Base-by-base conservation (phyloP, 176 grass and related monocot genomes). In the Bonia amplexicaulis region DNA sequence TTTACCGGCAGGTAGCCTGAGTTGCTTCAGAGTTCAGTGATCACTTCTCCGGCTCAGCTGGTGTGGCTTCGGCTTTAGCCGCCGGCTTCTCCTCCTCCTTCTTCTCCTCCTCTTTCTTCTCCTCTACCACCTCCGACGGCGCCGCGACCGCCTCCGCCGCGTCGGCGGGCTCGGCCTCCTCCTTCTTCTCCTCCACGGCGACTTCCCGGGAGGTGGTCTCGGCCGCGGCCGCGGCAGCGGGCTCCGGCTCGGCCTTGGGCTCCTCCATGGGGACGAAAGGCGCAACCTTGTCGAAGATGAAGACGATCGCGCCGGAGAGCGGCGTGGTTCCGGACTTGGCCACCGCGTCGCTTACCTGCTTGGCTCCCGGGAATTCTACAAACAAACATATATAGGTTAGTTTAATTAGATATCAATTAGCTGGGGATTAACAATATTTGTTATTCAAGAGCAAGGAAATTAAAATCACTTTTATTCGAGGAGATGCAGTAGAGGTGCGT, bases 341-440 rank as follows among this genome's bases (percentile, higher is more conserved):
- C 71, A 94, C 93, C 33, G 87, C 93, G 14, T 95, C 96, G 53
- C 93, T 98, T 68, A 95, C 88, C 46, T n/a, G 12, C 88, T 98
- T 90, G 54, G 96, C 91, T 63, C 96, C 93, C 0, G 96, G 96
- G 86, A 98, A 98, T 23, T 89, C 96, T 98, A 66, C 15, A 55
- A 22, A 42, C 4, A 1, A 12, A 66, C 20, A 7, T 29, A 55
- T n/a, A 63, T 29, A 55, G 33, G 29, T 67, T 67, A 74, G 29
- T 20, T 40, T n/a, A 14, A 64, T 8, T 46, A 15, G 1, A 73
- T 55, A 12, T 19, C 20, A 15, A 12, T 48, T 10, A 71, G 12
- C 13, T 19, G 35, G 2, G 47, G 44, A 62, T 48, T 72, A 16
- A 31, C 6, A 71, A 14, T 7, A 37, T 35, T 9, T 37, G 31